Evolutionary conservation across 1,284 basidiomycete species (phyloP), one percentile per base, ranked within the genome.

Genomic region (Limonomyces culmigenus): DNA sequence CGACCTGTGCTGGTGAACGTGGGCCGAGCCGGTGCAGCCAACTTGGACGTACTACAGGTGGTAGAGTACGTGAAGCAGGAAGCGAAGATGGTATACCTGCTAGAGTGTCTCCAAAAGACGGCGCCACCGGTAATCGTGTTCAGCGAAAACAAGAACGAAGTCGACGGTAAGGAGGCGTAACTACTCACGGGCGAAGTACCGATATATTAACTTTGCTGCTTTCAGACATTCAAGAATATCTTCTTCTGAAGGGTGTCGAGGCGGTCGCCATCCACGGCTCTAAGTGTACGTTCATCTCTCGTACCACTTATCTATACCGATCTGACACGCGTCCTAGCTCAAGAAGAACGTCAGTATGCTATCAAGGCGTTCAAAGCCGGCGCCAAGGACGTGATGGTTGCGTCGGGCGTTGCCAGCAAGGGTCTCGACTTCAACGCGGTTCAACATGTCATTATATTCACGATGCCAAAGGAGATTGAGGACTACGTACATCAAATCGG

Each of bases 401-500:
- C 95, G 3, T 95, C 88, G 3, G 81, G 92, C 17, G 91, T 98
- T 14, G 95, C 93, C 0, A 93, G 87, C 33, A 98, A 98, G 54
- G 95, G 95, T 19, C 72, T 98, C 40, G 95, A 99, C 56, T 98
- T 98, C 57, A 91, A 85, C 54, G 92, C 97, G 50, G 95, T 99
- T 42, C 93, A 93, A 47, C 91, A 93, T 49, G 89, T 93, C 46
- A 92, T 93, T 54, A 95, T 93, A 43, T 98, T 92, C 56, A 80
- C 86, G 12, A 98, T 99, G 95, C 95, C 95, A 0, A 97, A 96
- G 55, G 95, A 98, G 60, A 97, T 98, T 40, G 95, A 96, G 59
- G 89, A 93, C 52, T 92, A 92, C 48, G 89, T 95, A 20, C 95
- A 98, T 63, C 92, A 97, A 57, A 97, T 98, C 46, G 95, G 95